Evolutionary conservation across 2,329 filamentous ascomycete genomes (phyloP), one percentile per base, ranked within the genome.

Genomic region (Fusarium sp.): DNA sequence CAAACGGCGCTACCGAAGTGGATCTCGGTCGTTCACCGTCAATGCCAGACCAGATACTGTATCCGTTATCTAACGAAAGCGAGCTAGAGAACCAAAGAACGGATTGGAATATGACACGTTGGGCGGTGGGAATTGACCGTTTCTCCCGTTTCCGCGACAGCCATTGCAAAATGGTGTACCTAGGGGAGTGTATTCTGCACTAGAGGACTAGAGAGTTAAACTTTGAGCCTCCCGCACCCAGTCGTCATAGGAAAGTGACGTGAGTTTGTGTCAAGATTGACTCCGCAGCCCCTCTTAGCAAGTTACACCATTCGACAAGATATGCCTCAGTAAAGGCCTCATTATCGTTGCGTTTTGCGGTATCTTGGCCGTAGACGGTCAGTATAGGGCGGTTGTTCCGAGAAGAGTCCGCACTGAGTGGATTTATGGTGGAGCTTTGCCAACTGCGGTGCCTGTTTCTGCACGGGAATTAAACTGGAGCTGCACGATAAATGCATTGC

Each of bases 341-440:
- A 37, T 48, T 47, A 58, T 43, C 20, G 20, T 6, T 37, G n/a
- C n/a, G n/a, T n/a, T n/a, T n/a, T n/a, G n/a, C n/a, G 33, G 53
- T 66, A 63, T 66, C 62, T 57, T 52, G 57, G 54, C 46, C 38
- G 55, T 59, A 68, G n/a, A 55, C 16, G 33, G 21, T 20, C 57
- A 33, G 64, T 48, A 68, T 65, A 35, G 43, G 59, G 46, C 54
- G 55, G 63, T 65, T 55, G 64, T 66, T 52, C 69, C 69, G 69
- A 71, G 57, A 57, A 71, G 69, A 67, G 59, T 65, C 69, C 69
- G 69, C 48, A 57, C 43, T 42, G 61, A 66, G 69, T 70, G 69
- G 69, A 42, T 29, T 39, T 6, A 6, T 11, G 18, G 39, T 57
- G 64, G 64, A 58, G 59, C 39, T 46, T n/a, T 0, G 5, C 8